These are phyloP conservation scores for Ogataea paradorogensis DNA, from an alignment of 805 yeast species.

Conservation along the genomic window DNA sequence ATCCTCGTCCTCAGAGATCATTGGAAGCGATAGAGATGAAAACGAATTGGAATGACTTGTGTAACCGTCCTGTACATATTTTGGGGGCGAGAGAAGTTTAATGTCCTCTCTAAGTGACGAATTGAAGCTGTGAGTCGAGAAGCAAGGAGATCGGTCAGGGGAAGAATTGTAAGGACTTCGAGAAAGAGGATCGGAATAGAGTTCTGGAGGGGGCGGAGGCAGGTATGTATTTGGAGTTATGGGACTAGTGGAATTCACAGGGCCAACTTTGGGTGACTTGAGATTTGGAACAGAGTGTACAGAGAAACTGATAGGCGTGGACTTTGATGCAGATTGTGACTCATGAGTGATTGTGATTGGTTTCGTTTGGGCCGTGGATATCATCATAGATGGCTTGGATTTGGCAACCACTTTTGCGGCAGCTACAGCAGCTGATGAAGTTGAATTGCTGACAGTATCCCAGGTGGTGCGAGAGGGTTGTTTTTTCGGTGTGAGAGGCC, in stretches of 20 bases:
- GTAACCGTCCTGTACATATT: conserved; percentile 1
- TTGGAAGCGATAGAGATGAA: conserved; percentile 21
- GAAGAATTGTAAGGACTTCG: conserved; percentile 11
- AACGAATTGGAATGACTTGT: conserved; percentile 15
- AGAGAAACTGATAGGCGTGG: conserved; percentile 1
- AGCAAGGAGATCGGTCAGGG: conserved; percentile 9
- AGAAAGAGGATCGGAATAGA: conserved; percentile 11
- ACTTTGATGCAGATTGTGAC: background rate
- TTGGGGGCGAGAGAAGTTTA: conserved; percentile 9
- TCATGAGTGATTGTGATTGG: conserved; percentile 1
- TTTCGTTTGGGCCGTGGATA: conserved; percentile 13
- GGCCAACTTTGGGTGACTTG: conserved; percentile 12
- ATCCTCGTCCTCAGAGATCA: conserved; percentile 23
- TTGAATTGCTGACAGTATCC: conserved; percentile 28
- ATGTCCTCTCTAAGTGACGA: conserved; percentile 11
- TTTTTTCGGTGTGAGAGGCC: conserved; percentile 8
- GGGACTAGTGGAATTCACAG: background rate
- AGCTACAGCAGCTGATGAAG: conserved; percentile 34
- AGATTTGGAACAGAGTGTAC: conserved; percentile 11
- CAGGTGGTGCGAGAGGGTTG: conserved; percentile 19
- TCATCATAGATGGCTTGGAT: conserved; percentile 29
- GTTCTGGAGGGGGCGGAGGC: conserved; percentile 11
- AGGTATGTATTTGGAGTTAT: background rate
- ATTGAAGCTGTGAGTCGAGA: conserved; percentile 8
- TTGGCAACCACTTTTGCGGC: conserved; percentile 37